These are phyloP conservation scores for Lactarius vividus DNA, from an alignment of 768 basidiomycete genomes.

Conservation along the genomic window DNA sequence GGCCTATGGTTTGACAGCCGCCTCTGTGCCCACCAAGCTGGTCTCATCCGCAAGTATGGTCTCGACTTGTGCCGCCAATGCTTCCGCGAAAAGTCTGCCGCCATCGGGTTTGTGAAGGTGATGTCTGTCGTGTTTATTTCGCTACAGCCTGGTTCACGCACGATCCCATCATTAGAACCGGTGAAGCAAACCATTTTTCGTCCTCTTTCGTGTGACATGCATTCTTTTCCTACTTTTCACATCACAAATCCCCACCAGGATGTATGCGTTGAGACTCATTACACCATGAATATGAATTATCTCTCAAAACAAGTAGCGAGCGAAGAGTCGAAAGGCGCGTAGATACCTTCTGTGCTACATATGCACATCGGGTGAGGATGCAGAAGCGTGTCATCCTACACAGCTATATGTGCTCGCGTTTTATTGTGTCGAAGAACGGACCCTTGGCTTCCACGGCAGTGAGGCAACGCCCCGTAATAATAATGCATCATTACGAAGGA, in stretches of 20 bases:
- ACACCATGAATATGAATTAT: constrained; percentile 4
- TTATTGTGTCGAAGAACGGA: not conserved
- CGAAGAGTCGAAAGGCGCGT: not conserved
- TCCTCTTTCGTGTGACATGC: constrained; percentile 1
- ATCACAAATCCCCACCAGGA: constrained; percentile 10
- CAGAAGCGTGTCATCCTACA: not conserved
- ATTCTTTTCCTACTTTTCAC: not conserved
- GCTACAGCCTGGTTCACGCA: not conserved
- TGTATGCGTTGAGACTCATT: constrained; percentile 13
- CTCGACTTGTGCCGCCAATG: constrained; percentile 98
- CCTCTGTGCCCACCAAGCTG: constrained; percentile 94
- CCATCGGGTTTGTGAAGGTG: constrained; percentile 95
- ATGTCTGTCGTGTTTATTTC: constrained; percentile 28
- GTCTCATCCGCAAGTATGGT: constrained; percentile 97
- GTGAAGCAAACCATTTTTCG: not conserved
- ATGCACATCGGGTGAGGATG: not conserved
- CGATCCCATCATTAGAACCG: constrained; percentile 16
- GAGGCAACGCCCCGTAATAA: not conserved
- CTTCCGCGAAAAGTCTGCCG: constrained; percentile 93
- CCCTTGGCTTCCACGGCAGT: not conserved
- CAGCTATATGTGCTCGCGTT: not conserved
- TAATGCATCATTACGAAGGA: not conserved
- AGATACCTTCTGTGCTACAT: not conserved
- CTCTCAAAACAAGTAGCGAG: not conserved
- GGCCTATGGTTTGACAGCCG: constrained; percentile 51